Evolutionary conservation across 345 rosid species (phyloP).

Genomic region (Microthlaspi erraticum): DNA sequence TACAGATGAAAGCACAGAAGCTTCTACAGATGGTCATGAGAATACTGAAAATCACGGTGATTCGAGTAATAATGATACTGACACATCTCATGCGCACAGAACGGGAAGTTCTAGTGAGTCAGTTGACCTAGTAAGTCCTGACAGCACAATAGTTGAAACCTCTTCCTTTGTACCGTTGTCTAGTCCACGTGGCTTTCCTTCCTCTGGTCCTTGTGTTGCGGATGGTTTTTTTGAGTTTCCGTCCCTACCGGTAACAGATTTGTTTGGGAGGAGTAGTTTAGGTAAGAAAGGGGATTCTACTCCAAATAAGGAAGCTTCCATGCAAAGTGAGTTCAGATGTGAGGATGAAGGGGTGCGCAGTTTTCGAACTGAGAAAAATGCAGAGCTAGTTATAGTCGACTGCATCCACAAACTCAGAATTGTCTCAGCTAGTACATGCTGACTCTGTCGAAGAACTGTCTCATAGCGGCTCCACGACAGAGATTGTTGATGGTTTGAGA

Average conservation of each 20-base stretch:
- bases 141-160: constrained; percentile 51
- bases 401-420: constrained; percentile 50
- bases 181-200: constrained; percentile 42
- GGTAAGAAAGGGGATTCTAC: constrained; percentile 43
- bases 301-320: constrained; percentile 43
- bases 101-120: constrained; percentile 58
- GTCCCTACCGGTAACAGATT: constrained; percentile 60
- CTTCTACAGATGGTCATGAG: constrained; percentile 49
- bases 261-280: constrained; percentile 58
- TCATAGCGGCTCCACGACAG: constrained; percentile 47
- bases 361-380: constrained; percentile 65
- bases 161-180: constrained; percentile 50
- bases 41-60: constrained; percentile 47
- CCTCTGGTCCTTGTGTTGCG: constrained; percentile 47
- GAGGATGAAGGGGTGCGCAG: constrained; percentile 66
- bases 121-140: constrained; percentile 55
- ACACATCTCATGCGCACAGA: constrained; percentile 45
- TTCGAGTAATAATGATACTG: constrained; percentile 58
- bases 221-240: constrained; percentile 59
- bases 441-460: constrained; percentile 45
- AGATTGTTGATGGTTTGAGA: constrained; percentile 53
- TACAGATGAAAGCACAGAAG: constrained; percentile 46
- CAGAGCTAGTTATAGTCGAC: constrained; percentile 59
- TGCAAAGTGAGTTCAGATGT: constrained; percentile 43
- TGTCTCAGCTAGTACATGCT: constrained; percentile 50